A percentile compares a stretch with the other conserved stretches of the same genome.
Conservation (phyloP, 495 filamentous ascomycete genomes). For the Neurospora discreta region DNA sequence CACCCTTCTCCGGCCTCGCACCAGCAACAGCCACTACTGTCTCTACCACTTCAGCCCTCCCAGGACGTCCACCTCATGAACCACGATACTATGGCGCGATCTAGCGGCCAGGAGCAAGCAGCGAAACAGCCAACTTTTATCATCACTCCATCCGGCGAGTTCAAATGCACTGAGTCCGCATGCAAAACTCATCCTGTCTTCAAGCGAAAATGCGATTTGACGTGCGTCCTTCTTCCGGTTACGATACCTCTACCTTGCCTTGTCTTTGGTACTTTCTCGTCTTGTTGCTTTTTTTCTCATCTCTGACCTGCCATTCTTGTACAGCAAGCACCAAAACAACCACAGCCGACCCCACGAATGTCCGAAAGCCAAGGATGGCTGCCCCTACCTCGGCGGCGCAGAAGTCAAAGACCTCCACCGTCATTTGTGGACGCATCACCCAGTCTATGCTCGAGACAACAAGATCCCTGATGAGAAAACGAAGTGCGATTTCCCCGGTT, state of each 20-base stretch:
- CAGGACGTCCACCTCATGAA: not conserved
- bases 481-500: not conserved
- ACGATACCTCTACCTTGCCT: not conserved
- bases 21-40: not conserved
- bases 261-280: not conserved
- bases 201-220: not conserved
- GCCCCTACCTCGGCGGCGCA: not conserved
- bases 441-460: not conserved
- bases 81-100: not conserved
- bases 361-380: not conserved
- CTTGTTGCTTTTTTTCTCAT: not conserved
- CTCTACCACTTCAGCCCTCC: not conserved
- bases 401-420: constrained; percentile 8
- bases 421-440: constrained; percentile 13
- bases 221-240: not conserved
- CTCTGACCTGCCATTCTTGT: not conserved
- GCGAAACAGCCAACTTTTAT: not conserved
- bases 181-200: not conserved
- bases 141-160: not conserved
- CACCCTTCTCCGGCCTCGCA: not conserved
- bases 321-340: constrained; percentile 13
- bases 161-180: not conserved
- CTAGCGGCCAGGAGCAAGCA: not conserved
- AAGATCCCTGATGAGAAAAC: not conserved
- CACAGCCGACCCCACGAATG: not conserved